Conservation (phyloP, 306 rosid species). For the Quercus mongolica region DNA sequence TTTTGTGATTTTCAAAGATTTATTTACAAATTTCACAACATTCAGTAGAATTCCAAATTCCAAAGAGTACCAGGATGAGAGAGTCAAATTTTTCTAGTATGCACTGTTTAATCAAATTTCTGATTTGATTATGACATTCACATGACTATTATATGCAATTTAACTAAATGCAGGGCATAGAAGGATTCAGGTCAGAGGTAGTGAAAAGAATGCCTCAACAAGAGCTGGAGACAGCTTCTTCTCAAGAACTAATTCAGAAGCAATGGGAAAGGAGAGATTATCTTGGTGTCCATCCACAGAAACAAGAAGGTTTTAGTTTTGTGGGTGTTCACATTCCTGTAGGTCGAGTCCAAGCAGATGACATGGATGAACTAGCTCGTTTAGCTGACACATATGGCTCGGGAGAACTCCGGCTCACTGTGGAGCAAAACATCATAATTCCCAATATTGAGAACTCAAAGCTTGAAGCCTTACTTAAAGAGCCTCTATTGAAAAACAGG, state of each 20-base stretch:
- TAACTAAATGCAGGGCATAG: slow-evolving; percentile 59
- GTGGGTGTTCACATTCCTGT: slow-evolving; percentile 91
- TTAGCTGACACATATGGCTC: slow-evolving; percentile 73
- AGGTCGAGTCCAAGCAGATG: slow-evolving; percentile 87
- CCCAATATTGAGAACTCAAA: slow-evolving; percentile 68
- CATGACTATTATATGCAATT: neutral
- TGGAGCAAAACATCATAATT: slow-evolving; percentile 87
- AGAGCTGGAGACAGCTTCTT: slow-evolving; percentile 61
- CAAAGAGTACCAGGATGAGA: neutral
- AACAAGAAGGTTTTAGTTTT: slow-evolving; percentile 71
- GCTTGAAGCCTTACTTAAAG: slow-evolving; percentile 52
- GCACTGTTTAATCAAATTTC: neutral
- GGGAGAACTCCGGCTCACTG: slow-evolving; percentile 79
- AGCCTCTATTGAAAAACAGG: slow-evolving; percentile 53
- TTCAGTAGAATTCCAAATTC: neutral
- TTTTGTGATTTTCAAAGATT: neutral
- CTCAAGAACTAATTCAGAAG: slow-evolving; percentile 59
- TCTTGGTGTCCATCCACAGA: slow-evolving; percentile 81
- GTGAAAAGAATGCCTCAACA: slow-evolving; percentile 77
- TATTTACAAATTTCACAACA: neutral
- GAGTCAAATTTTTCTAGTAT: neutral
- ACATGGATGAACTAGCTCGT: slow-evolving; percentile 81
- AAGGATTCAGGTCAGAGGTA: slow-evolving; percentile 89
- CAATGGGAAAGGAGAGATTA: slow-evolving; percentile 90
- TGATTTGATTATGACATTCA: neutral